These are phyloP conservation scores for Puccinia novopanici DNA, from an alignment of 1,284 basidiomycete genomes.

Conservation along the genomic window DNA sequence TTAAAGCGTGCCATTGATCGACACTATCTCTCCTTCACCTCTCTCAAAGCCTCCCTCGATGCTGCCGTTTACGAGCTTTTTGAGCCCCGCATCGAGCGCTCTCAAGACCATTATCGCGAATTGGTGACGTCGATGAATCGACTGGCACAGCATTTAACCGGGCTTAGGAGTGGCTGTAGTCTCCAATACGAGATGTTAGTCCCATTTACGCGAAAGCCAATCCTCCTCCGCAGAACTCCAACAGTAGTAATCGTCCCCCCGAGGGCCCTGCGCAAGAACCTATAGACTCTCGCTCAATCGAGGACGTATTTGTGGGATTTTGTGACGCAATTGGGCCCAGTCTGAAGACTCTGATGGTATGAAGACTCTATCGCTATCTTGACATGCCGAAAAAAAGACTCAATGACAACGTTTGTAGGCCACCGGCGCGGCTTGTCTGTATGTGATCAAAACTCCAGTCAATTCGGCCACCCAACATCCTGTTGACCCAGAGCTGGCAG, in stretches of 20 bases:
- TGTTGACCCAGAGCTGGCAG: constrained; percentile 14
- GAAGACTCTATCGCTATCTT: constrained; percentile 54
- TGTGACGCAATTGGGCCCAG: constrained; percentile 79
- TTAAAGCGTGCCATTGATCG: constrained; percentile 65
- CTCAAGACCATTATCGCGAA: constrained; percentile 73
- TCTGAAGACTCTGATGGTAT: constrained; percentile 73
- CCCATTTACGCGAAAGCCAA: constrained; percentile 36
- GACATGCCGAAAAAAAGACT: not conserved
- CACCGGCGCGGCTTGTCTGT: constrained; percentile 34
- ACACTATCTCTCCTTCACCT: constrained; percentile 70
- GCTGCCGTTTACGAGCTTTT: constrained; percentile 84
- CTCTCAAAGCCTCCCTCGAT: constrained; percentile 74
- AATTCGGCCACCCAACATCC: not conserved
- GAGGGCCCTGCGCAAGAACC: constrained; percentile 51
- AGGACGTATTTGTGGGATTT: constrained; percentile 73
- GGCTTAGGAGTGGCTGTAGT: constrained; percentile 76
- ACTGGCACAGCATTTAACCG: constrained; percentile 85
- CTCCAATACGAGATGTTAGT: constrained; percentile 75
- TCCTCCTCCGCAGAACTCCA: constrained; percentile 51
- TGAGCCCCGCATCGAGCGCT: constrained; percentile 61
- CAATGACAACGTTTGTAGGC: not conserved
- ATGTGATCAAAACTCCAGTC: constrained; percentile 38
- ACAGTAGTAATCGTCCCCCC: constrained; percentile 56
- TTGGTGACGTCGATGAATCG: constrained; percentile 79
- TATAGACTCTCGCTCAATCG: constrained; percentile 44